phyloP scores from a whole-genome alignment of 2,329 filamentous ascomycete species.

The Coniella lustricola region DNA sequence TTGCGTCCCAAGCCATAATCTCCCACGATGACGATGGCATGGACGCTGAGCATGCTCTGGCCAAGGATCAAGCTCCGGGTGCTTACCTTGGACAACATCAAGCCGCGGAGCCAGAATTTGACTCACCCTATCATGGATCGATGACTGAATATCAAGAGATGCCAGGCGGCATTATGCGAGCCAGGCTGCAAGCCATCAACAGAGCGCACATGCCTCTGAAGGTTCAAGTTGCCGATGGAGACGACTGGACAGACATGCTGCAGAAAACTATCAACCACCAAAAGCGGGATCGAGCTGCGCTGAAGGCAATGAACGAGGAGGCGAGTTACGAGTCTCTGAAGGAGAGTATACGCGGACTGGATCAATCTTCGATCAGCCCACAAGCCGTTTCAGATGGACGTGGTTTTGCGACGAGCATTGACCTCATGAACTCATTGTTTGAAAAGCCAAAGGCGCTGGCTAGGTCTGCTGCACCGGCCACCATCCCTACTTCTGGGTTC shows the following conservation, averaged over 20 bases:
- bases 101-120: conserved; percentile 62
- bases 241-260: conserved; percentile 90
- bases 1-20: conserved; percentile 55
- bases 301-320: conserved; percentile 54
- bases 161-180: conserved; percentile 56
- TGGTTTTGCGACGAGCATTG: conserved; percentile 81
- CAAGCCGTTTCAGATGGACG: conserved; percentile 41
- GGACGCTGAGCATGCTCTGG: conserved; percentile 71
- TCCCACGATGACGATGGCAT: conserved; percentile 57
- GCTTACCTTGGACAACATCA: conserved; percentile 67
- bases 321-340: conserved; percentile 43
- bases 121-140: conserved; percentile 47
- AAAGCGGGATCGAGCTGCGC: conserved; percentile 79
- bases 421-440: conserved; percentile 93
- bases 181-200: conserved; percentile 57
- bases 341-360: conserved; percentile 25
- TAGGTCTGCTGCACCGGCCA: conserved; percentile 43
- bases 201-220: conserved; percentile 51
- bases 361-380: conserved; percentile 24
- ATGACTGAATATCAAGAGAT: conserved; percentile 40
- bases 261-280: conserved; percentile 89
- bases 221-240: conserved; percentile 58
- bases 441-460: conserved; percentile 58
- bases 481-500: conserved; percentile 57
- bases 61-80: conserved; percentile 65